These are phyloP conservation scores for Buxus sempervirens DNA, from an alignment of 164 flowering plant genomes.

Conservation along the genomic window DNA sequence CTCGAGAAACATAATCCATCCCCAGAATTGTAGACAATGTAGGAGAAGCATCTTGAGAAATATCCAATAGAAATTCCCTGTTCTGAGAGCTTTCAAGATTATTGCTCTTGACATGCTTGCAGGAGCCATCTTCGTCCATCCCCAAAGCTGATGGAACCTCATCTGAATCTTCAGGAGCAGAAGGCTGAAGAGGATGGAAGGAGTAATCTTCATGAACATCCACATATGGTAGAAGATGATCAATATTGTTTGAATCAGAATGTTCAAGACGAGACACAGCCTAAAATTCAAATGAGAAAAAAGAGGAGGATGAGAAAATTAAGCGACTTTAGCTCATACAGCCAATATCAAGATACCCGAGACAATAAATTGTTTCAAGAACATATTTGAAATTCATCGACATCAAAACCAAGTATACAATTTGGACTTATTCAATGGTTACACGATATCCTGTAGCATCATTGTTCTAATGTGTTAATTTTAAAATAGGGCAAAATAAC, in stretches of 20 bases:
- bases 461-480: neutral
- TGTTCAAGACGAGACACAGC: conserved; percentile 28
- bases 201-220: conserved; percentile 5
- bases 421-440: no score
- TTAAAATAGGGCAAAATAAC: neutral
- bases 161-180: neutral
- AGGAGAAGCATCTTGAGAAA: conserved; percentile 20
- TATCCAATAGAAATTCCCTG: neutral
- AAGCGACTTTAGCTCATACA: neutral
- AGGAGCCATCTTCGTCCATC: neutral
- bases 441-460: neutral
- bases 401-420: no score
- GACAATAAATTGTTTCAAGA: no score
- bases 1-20: conserved; percentile 68
- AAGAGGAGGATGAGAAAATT: neutral
- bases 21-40: conserved; percentile 43
- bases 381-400: no score
- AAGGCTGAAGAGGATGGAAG: conserved; percentile 14
- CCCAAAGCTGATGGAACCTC: neutral
- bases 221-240: neutral
- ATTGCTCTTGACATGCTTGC: conserved; percentile 2
- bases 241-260: conserved; percentile 7
- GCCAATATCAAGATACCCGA: no score
- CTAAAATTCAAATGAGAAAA: conserved; percentile 26
- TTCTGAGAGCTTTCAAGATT: neutral